Evolutionary conservation across 2,329 filamentous ascomycete species (phyloP).

Genomic region (Alternaria metachromatica): DNA sequence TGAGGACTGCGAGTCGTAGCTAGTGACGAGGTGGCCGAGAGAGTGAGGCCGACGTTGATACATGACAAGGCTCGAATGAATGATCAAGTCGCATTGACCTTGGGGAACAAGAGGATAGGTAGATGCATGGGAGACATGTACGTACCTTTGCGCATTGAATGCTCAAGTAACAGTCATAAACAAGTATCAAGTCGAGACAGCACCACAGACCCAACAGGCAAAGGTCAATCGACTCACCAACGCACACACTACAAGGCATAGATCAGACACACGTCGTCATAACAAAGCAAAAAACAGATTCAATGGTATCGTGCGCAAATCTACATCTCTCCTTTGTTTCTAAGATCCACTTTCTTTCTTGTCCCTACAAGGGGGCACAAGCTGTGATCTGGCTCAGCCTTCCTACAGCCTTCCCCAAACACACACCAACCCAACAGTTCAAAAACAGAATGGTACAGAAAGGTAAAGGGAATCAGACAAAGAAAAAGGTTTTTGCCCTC

Average conservation of each 20-base stretch:
- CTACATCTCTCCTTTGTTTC: conserved; percentile 1
- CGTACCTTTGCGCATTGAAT: background rate
- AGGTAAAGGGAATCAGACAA: background rate
- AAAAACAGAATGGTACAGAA: background rate
- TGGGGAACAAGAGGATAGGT: background rate
- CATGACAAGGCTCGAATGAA: background rate
- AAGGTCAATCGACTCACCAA: background rate
- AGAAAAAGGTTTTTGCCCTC: background rate
- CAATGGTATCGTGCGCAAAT: conserved; percentile 4
- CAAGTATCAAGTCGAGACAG: background rate
- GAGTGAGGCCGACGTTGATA: background rate
- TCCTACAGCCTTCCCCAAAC: conserved; percentile 7
- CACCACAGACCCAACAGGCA: background rate
- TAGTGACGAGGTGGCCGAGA: background rate
- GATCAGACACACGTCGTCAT: background rate
- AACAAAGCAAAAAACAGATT: background rate
- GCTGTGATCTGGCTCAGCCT: conserved; percentile 22
- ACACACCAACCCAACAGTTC: background rate
- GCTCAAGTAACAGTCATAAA: background rate
- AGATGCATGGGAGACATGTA: background rate
- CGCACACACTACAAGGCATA: background rate
- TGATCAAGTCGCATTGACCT: background rate
- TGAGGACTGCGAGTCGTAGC: background rate
- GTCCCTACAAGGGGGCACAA: background rate
- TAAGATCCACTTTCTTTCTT: conserved; percentile 1